These are phyloP conservation scores for Apiotrichum siamense DNA, from an alignment of 1,284 basidiomycete genomes.

Conservation along the genomic window DNA sequence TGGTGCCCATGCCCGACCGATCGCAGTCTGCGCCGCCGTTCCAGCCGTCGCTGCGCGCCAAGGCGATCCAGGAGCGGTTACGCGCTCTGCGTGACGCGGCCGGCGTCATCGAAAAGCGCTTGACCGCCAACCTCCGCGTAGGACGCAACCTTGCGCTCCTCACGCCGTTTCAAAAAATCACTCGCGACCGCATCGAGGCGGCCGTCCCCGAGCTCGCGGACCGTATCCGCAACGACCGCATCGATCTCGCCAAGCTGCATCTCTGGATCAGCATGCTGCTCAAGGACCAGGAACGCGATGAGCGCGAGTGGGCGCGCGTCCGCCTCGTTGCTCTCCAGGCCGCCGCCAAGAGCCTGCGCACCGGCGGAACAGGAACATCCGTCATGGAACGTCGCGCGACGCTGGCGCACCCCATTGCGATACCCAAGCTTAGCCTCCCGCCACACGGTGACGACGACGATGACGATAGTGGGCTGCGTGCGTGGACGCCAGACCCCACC, in stretches of 20 bases:
- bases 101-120: constrained; percentile 54
- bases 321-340: constrained; percentile 64
- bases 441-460: not conserved
- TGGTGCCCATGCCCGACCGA: not conserved
- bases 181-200: constrained; percentile 64
- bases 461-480: too few relatives aligned
- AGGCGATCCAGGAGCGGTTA: constrained; percentile 22
- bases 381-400: constrained; percentile 28
- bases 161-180: constrained; percentile 77
- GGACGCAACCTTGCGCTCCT: constrained; percentile 77
- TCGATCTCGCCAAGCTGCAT: constrained; percentile 64
- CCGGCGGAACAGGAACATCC: constrained; percentile 21
- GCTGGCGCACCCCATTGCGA: constrained; percentile 9
- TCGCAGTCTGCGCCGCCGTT: not conserved
- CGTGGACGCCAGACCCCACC: too few relatives aligned
- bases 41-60: constrained; percentile 18
- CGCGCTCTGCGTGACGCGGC: constrained; percentile 53
- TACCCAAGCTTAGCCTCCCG: constrained; percentile 13
- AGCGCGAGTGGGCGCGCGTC: constrained; percentile 61
- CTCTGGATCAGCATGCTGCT: constrained; percentile 70
- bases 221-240: constrained; percentile 60
- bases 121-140: constrained; percentile 66
- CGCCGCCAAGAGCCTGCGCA: constrained; percentile 54
- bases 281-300: constrained; percentile 66
- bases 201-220: constrained; percentile 62